Base-by-base conservation (phyloP, 2,329 filamentous ascomycete species). In the Fusarium tricinctum region DNA sequence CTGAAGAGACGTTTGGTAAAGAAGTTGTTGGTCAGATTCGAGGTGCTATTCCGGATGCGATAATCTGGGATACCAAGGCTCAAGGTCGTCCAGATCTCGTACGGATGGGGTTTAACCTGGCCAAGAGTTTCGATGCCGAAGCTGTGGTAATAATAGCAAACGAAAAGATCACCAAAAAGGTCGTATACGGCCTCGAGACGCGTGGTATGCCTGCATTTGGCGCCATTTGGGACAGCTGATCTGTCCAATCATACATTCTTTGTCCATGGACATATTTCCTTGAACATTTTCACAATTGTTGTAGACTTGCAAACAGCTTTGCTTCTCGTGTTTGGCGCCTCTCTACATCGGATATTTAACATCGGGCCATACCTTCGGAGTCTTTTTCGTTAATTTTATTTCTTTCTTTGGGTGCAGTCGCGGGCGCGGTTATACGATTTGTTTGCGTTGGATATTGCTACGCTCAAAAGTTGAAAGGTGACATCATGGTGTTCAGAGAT, bases 61-160 rank as follows among this genome's bases (percentile, higher is more conserved):
- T 92, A 19, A 86, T 94, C 54, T 84, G 92, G 75, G 89, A 94
- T 75, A 92, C 90, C 4, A 83, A 84, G 56, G 75, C 78, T 35
- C 81, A 82, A 32, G 89, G 89, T 0, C 82, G 90, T 8, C 84
- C 88, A 4, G 86, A 92, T 64, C 77, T 86, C n/a, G 80, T 83
- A 15, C 75, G 75, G 45, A 82, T 83, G 77, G 79, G 80, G 6
- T 84, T 79, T 74, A 84, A 92, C 75, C 72, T 90, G 28, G 81
- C 81, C 14, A 80, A 88, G 45, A 82, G 84, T 39, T 89, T 86
- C 70, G 78, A 81, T 10, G 79, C 89, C 3, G 91, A 93, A 81
- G 91, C 90, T 4, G 89, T 93, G 38, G 89, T 92, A 73, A 85
- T 93, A 62, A 90, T 94, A 72, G 89, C 88, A 56, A 94, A 93